Percentiles rank a stretch among this genome's conserved stretches.
Evolutionary conservation across 306 rosid genomes (phyloP).

Genomic region (Quercus suber): DNA sequence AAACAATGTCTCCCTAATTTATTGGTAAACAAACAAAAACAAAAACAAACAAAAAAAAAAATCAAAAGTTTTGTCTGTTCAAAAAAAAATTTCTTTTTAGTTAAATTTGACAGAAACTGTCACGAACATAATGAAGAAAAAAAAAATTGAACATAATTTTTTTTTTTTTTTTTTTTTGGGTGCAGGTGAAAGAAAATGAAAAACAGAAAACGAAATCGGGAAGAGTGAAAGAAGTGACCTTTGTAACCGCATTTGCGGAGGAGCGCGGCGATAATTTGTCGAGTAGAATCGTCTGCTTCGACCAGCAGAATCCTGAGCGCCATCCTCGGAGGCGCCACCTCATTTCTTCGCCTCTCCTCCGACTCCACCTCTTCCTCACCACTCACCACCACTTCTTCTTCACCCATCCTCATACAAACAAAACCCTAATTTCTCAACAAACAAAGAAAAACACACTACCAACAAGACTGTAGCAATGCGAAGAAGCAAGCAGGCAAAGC

Average conservation of each 20-base stretch:
- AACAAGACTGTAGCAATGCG: not conserved
- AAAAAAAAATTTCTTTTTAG: too few species aligned
- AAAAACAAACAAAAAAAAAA: too few species aligned
- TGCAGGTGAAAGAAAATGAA: not conserved
- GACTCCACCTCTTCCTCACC: slow-evolving; percentile 26
- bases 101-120: too few species aligned
- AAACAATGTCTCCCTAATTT: too few species aligned
- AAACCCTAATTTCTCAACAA: slow-evolving; percentile 17
- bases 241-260: slow-evolving; percentile 87
- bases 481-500: too few species aligned
- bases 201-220: not conserved
- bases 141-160: too few species aligned
- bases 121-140: too few species aligned
- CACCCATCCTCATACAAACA: slow-evolving; percentile 40
- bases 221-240: slow-evolving; percentile 42
- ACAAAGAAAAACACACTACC: not conserved
- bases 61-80: too few species aligned
- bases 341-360: slow-evolving; percentile 25
- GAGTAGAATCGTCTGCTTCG: slow-evolving; percentile 92
- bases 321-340: slow-evolving; percentile 51
- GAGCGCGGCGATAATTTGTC: slow-evolving; percentile 89
- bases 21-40: too few species aligned
- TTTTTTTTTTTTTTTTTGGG: too few species aligned
- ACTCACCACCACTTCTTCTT: slow-evolving; percentile 47
- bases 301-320: slow-evolving; percentile 70